These are phyloP conservation scores for Coemansia sp. DNA, from an alignment of 192 early-diverging fungal species.

Conservation along the genomic window DNA sequence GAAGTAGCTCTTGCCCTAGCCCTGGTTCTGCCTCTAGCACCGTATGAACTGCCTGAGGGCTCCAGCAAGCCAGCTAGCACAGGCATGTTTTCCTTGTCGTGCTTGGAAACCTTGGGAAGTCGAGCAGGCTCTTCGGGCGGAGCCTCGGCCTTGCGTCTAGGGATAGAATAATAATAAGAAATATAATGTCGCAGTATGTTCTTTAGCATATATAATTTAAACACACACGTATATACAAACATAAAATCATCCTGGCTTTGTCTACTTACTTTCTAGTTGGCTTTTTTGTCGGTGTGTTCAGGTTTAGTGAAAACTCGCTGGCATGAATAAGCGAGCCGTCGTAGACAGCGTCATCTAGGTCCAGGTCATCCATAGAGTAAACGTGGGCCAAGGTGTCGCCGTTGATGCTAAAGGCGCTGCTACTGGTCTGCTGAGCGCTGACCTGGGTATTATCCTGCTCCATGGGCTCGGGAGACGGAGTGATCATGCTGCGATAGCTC, in stretches of 20 bases:
- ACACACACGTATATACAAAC: neutral
- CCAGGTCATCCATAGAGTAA: neutral
- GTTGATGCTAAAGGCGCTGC: neutral
- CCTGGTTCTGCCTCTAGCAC: too few relatives aligned
- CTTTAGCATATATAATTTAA: neutral
- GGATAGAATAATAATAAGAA: neutral
- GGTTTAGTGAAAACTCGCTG: neutral
- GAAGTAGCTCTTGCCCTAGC: neutral
- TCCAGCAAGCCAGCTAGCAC: neutral
- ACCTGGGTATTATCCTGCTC: too few relatives aligned
- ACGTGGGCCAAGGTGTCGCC: neutral
- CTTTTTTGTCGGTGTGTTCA: neutral
- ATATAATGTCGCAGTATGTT: neutral
- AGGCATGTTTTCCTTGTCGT: neutral
- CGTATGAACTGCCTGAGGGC: neutral
- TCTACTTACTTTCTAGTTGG: slow-evolving; percentile 3
- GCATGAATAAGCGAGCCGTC: neutral
- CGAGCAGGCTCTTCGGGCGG: neutral
- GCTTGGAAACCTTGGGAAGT: too few relatives aligned
- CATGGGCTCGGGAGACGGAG: slow-evolving; percentile 3
- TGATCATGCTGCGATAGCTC: slow-evolving; percentile 8
- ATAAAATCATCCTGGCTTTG: too few relatives aligned
- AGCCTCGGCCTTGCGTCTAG: slow-evolving; percentile 2
- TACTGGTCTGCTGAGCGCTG: too few relatives aligned
- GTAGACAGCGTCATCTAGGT: neutral